Evolutionary conservation across 805 yeast genomes (phyloP).

Genomic region (Barnettozyma pratensis): DNA sequence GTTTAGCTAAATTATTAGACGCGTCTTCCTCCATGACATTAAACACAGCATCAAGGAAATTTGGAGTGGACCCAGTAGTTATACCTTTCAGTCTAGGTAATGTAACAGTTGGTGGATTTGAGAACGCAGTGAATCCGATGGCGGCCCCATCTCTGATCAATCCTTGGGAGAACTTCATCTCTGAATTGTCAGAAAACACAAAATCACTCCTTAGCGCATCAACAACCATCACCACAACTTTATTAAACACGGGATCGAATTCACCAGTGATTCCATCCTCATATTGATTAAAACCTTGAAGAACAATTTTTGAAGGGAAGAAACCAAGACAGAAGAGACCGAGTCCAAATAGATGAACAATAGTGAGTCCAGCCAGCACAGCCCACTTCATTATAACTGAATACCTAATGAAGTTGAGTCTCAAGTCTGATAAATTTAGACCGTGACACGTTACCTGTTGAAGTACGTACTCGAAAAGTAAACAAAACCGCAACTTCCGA

Average conservation of each 20-base stretch:
- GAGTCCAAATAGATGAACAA: constrained; percentile 47
- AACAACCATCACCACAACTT: constrained; percentile 75
- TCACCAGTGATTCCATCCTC: constrained; percentile 16
- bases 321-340: constrained; percentile 74
- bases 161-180: constrained; percentile 62
- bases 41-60: constrained; percentile 87
- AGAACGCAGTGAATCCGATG: constrained; percentile 83
- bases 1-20: constrained; percentile 56
- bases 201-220: constrained; percentile 94
- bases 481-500: background rate
- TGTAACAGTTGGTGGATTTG: constrained; percentile 96
- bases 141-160: constrained; percentile 65
- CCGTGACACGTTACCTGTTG: no score
- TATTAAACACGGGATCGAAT: constrained; percentile 50
- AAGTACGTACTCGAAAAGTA: no score
- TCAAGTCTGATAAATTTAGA: no score
- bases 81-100: constrained; percentile 89
- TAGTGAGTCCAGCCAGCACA: constrained; percentile 1
- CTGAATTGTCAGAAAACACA: constrained; percentile 58
- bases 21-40: constrained; percentile 91
- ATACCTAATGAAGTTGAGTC: background rate
- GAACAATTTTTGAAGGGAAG: constrained; percentile 81
- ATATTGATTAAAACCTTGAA: constrained; percentile 51
- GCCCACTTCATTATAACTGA: constrained; percentile 5
- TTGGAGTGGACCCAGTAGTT: constrained; percentile 93